These are phyloP conservation scores for Garcia nutans DNA, from an alignment of 345 rosid genomes.

Conservation along the genomic window DNA sequence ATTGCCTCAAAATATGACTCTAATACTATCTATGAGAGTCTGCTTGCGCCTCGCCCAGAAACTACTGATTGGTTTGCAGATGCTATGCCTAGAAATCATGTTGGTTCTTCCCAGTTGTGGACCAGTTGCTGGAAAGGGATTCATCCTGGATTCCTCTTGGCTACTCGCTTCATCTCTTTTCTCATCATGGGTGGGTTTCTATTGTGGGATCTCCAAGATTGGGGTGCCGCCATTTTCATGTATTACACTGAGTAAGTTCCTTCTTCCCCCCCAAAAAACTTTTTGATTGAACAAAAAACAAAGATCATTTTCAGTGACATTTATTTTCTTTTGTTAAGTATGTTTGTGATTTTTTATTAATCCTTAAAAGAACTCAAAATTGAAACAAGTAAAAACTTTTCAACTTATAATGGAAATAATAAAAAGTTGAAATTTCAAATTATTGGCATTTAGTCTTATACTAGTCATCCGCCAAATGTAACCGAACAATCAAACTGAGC, in stretches of 20 bases:
- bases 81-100: slow-evolving; percentile 35
- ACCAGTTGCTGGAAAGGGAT: slow-evolving; percentile 75
- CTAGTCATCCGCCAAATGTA: too few species aligned
- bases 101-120: slow-evolving; percentile 61
- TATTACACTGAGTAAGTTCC: slow-evolving; percentile 80
- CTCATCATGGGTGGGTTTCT: slow-evolving; percentile 55
- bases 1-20: slow-evolving; percentile 29
- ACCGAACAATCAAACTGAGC: too few species aligned
- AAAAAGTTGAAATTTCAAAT: too few species aligned
- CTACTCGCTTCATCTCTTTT: slow-evolving; percentile 64
- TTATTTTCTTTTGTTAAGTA: too few species aligned
- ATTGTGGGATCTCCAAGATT: slow-evolving; percentile 53
- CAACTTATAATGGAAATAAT: too few species aligned
- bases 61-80: slow-evolving; percentile 31
- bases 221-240: slow-evolving; percentile 53
- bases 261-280: too few species aligned
- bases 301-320: too few species aligned
- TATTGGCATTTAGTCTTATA: too few species aligned
- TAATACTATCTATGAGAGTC: slow-evolving; percentile 40
- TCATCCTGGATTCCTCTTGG: slow-evolving; percentile 82
- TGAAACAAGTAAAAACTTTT: too few species aligned
- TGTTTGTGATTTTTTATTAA: too few species aligned
- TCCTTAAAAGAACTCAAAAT: too few species aligned
- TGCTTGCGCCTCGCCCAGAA: slow-evolving; percentile 34
- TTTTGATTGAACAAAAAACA: too few species aligned